Evolutionary conservation across 176 grass and related monocot species (phyloP).

Genomic region (Oryza rufipogon): DNA sequence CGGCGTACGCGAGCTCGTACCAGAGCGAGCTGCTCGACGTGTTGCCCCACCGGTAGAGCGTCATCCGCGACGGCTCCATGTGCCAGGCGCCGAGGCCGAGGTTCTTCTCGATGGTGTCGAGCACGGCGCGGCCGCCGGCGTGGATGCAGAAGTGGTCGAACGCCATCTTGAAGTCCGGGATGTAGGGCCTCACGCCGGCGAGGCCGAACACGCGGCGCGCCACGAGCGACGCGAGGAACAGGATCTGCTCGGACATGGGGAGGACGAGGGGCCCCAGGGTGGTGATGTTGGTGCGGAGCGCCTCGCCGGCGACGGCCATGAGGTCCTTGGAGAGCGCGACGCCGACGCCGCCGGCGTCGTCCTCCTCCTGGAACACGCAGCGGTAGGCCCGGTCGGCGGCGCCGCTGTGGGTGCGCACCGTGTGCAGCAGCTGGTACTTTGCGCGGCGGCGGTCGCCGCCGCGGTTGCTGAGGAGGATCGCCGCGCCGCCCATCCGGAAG

Average conservation of each 20-base stretch:
- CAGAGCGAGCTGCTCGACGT: constrained; percentile 62
- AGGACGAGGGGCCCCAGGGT: constrained; percentile 79
- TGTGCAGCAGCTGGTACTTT: constrained; percentile 90
- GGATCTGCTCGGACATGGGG: constrained; percentile 85
- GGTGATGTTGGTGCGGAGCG: constrained; percentile 85
- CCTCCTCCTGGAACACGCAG: constrained; percentile 92
- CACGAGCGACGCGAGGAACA: constrained; percentile 61
- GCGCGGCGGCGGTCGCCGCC: constrained; percentile 41
- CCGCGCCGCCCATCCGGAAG: constrained; percentile 94
- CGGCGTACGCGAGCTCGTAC: constrained; percentile 66
- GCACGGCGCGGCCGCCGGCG: constrained; percentile 74
- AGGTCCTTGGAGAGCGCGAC: constrained; percentile 85
- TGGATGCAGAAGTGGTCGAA: constrained; percentile 99
- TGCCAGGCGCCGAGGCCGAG: constrained; percentile 49
- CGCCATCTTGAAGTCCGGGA: constrained; percentile 94
- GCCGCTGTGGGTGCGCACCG: constrained; percentile 79
- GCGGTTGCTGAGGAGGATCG: constrained; percentile 76
- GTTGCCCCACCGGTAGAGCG: constrained; percentile 66
- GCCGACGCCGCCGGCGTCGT: constrained; percentile 44
- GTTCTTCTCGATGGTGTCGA: constrained; percentile 84
- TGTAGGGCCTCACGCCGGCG: constrained; percentile 51
- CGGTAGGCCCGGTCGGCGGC: constrained; percentile 60
- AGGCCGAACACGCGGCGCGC: constrained; percentile 54
- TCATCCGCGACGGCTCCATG: constrained; percentile 64
- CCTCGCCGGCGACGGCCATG: constrained; percentile 81